phyloP scores from a whole-genome alignment of 441 rosid genomes.

The Omphalea diandra region DNA sequence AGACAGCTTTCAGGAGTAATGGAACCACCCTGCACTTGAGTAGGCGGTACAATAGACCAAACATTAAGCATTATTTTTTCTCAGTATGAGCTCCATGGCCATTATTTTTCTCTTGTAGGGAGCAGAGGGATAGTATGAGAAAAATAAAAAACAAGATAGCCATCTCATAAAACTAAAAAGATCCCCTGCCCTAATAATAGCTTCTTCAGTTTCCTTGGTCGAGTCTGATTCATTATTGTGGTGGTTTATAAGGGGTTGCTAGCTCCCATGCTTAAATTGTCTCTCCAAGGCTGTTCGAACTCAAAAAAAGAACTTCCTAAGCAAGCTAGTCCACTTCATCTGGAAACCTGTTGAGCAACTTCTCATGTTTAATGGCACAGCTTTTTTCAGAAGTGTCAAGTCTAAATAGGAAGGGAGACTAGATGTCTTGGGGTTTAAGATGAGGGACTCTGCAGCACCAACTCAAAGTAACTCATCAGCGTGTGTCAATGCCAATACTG shows the following conservation, averaged over 20 bases:
- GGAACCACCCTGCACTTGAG: constrained; percentile 37
- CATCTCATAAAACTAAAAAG: constrained; percentile 89
- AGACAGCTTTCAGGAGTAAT: constrained; percentile 47
- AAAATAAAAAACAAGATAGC: constrained; percentile 80
- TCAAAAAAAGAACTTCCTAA: constrained; percentile 84
- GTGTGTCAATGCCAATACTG: constrained; percentile 83
- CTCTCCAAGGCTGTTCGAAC: constrained; percentile 93
- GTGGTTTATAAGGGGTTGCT: constrained; percentile 50
- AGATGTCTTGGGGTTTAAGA: constrained; percentile 84
- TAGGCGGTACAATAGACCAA: constrained; percentile 65
- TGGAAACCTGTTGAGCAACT: constrained; percentile 93
- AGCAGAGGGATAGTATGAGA: constrained; percentile 97
- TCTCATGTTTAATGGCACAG: constrained; percentile 96
- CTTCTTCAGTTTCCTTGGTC: constrained; percentile 35
- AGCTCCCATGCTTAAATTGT: constrained; percentile 72
- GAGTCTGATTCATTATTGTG: constrained; percentile 29
- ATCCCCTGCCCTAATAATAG: constrained; percentile 53
- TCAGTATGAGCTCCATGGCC: constrained; percentile 89
- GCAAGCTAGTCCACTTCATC: constrained; percentile 98
- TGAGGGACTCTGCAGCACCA: constrained; percentile 92
- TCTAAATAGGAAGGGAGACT: constrained; percentile 89
- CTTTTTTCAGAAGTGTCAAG: constrained; percentile 71
- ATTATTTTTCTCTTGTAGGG: constrained; percentile 95
- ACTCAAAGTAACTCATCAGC: constrained; percentile 91
- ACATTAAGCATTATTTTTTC: constrained; percentile 83